These are phyloP conservation scores for Heimioporus sp. DNA, from an alignment of 768 basidiomycete species.

Conservation along the genomic window DNA sequence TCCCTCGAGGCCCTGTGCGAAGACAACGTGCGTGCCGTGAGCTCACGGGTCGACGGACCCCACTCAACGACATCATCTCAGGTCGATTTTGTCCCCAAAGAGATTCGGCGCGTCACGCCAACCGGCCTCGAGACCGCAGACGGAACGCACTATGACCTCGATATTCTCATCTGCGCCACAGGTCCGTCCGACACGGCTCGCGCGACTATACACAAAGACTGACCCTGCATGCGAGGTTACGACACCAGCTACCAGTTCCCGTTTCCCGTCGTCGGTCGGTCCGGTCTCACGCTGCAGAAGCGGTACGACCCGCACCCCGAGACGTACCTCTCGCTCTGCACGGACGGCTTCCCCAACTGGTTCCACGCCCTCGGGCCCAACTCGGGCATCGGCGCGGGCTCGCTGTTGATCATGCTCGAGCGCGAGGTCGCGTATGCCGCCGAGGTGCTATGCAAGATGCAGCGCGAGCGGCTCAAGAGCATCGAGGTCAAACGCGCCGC, in stretches of 20 bases:
- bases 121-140: conserved; percentile 57
- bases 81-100: conserved; percentile 48
- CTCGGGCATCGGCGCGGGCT: conserved; percentile 51
- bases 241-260: conserved; percentile 48
- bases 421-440: conserved; percentile 57
- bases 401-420: conserved; percentile 55
- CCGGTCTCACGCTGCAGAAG: conserved; percentile 50
- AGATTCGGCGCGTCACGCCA: conserved; percentile 48
- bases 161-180: conserved; percentile 64
- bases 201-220: too few relatives aligned
- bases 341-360: conserved; percentile 70
- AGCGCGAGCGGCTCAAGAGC: conserved; percentile 59
- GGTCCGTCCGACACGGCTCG: conserved; percentile 22
- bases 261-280: conserved; percentile 53
- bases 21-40: conserved; percentile 42
- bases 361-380: conserved; percentile 60
- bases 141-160: conserved; percentile 51
- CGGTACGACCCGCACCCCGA: conserved; percentile 53
- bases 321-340: conserved; percentile 57
- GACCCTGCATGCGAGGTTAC: conserved; percentile 25
- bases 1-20: conserved; percentile 60
- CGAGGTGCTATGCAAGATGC: conserved; percentile 54
- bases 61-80: not conserved
- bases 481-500: conserved; percentile 60
- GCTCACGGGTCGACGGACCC: not conserved